These are phyloP conservation scores for Diplodia sapinea DNA, from an alignment of 2,329 filamentous ascomycete species.

Conservation along the genomic window DNA sequence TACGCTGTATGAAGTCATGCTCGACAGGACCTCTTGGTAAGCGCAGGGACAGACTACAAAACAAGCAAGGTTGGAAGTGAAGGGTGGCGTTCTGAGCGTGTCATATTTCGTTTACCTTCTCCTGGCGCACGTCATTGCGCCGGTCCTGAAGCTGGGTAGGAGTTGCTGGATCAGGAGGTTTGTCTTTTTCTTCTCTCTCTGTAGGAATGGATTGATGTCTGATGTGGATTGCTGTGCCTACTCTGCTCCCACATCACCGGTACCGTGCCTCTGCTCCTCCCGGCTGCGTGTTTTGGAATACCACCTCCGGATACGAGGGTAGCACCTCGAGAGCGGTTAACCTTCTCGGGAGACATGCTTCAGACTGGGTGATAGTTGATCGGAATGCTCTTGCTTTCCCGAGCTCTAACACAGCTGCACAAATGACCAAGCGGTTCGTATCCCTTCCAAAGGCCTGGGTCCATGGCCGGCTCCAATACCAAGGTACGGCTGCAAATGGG, in stretches of 20 bases:
- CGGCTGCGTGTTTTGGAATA: not conserved
- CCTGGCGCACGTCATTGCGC: constrained; percentile 2
- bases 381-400: no score
- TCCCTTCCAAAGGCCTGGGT: constrained; percentile 9
- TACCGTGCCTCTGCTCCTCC: not conserved
- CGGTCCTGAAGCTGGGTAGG: constrained; percentile 2
- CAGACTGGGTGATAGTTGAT: no score
- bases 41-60: constrained; percentile 7
- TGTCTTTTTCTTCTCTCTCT: constrained; percentile 8
- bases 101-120: not conserved
- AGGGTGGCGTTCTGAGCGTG: constrained; percentile 1
- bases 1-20: constrained; percentile 27
- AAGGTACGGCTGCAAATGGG: not conserved
- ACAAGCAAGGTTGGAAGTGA: constrained; percentile 6
- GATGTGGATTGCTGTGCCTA: not conserved
- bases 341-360: no score
- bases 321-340: constrained; percentile 5
- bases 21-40: not conserved
- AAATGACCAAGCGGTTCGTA: not conserved
- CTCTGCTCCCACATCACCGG: not conserved
- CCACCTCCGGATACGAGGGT: not conserved
- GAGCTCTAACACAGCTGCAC: constrained; percentile 8
- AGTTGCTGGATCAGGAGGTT: constrained; percentile 19
- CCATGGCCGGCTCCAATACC: not conserved
- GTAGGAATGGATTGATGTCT: constrained; percentile 21